A percentile compares a stretch with the other conserved stretches of the same genome.
Conservation (phyloP, 495 filamentous ascomycete species). For the Penicillium pulvis region DNA sequence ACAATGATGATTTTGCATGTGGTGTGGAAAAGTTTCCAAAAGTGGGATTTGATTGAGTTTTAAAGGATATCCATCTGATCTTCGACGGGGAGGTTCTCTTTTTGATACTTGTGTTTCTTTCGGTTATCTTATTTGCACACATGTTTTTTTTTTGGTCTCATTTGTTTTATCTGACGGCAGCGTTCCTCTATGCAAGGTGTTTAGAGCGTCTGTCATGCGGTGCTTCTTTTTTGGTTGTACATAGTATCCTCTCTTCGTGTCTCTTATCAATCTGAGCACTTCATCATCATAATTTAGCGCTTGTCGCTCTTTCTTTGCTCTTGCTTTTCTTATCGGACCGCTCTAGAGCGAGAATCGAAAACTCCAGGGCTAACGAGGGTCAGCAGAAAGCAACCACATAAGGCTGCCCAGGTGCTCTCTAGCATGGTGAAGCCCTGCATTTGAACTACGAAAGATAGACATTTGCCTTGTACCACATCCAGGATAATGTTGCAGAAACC, state of each 20-base stretch:
- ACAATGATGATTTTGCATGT: constrained; percentile 9
- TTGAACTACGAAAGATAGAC: no score
- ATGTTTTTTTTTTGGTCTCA: constrained; percentile 2
- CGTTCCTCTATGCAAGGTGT: constrained; percentile 34
- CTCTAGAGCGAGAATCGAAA: neutral
- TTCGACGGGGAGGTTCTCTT: constrained; percentile 4
- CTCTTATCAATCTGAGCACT: constrained; percentile 1
- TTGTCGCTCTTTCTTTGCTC: neutral
- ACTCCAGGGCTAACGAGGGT: neutral
- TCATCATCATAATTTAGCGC: neutral
- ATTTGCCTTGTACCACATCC: no score
- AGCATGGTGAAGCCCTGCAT: no score
- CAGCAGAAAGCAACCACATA: no score
- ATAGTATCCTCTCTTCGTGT: constrained; percentile 18
- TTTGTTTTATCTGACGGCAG: constrained; percentile 21
- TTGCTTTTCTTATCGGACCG: neutral
- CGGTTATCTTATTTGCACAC: constrained; percentile 5
- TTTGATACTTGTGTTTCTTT: constrained; percentile 11
- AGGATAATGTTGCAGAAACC: no score
- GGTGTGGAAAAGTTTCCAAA: constrained; percentile 9
- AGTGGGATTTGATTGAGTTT: constrained; percentile 3
- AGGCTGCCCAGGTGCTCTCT: no score
- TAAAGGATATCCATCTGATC: constrained; percentile 1
- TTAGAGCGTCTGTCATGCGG: constrained; percentile 33
- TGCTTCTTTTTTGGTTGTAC: constrained; percentile 29